Percentiles rank a stretch among this genome's conserved stretches.
These are phyloP conservation scores for Paramecium caudatum DNA, from an alignment of 73 alveolate genomes.

Conservation along the genomic window DNA sequence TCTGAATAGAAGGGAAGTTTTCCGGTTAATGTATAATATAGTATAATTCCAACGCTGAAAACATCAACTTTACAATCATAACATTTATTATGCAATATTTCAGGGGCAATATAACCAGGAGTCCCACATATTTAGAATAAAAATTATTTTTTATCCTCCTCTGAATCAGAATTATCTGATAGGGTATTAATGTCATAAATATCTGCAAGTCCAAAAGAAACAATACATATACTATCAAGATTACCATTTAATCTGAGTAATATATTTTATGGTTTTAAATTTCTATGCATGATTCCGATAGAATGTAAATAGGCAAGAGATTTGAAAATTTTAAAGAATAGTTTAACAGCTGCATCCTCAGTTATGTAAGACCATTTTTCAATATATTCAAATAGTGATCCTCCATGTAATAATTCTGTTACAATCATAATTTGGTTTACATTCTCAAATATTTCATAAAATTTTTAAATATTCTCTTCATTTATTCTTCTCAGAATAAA, in stretches of 20 bases:
- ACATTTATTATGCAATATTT: not conserved
- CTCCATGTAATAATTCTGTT: not conserved
- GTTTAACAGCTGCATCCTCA: not conserved
- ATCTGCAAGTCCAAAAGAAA: not conserved
- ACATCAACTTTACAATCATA: slow-evolving; percentile 49
- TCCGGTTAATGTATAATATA: not conserved
- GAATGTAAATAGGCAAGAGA: not conserved
- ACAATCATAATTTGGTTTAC: not conserved
- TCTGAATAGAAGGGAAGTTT: slow-evolving; percentile 10
- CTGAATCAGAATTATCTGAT: not conserved
- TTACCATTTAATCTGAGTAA: slow-evolving; percentile 28
- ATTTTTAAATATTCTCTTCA: not conserved
- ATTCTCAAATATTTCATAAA: slow-evolving; percentile 4
- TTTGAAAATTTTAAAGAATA: slow-evolving; percentile 5
- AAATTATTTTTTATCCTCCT: not conserved
- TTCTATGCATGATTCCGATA: not conserved
- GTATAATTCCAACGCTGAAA: not conserved
- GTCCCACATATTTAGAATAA: not conserved
- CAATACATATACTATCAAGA: not conserved
- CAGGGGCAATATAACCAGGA: slow-evolving; percentile 56
- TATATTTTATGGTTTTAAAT: not conserved
- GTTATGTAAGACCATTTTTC: not conserved
- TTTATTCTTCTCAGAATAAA: slow-evolving; percentile 3
- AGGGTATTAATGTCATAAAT: no score
- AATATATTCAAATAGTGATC: not conserved